These are phyloP conservation scores for Microdochium paspali DNA, from an alignment of 2,329 filamentous ascomycete genomes.

Conservation along the genomic window DNA sequence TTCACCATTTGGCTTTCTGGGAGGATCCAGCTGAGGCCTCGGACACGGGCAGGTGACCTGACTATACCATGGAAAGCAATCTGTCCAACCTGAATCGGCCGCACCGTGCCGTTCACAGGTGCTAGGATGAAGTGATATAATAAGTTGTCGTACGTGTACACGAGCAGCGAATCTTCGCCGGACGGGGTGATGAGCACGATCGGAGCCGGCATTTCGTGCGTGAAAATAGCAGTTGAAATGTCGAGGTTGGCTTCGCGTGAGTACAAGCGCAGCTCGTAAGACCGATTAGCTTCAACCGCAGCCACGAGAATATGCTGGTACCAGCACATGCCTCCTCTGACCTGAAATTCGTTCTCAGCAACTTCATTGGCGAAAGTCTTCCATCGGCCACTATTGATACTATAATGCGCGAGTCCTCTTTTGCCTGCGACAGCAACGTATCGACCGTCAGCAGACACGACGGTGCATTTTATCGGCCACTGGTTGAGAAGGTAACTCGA, in stretches of 20 bases:
- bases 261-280: constrained; percentile 83
- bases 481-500: constrained; percentile 78
- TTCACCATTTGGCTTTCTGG: constrained; percentile 83
- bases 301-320: constrained; percentile 92
- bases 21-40: constrained; percentile 90
- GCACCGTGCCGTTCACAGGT: constrained; percentile 56
- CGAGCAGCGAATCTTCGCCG: constrained; percentile 86
- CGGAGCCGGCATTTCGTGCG: constrained; percentile 69
- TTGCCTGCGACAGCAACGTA: constrained; percentile 96
- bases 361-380: constrained; percentile 80
- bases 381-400: constrained; percentile 88
- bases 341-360: constrained; percentile 82
- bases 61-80: constrained; percentile 97
- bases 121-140: constrained; percentile 92
- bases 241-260: constrained; percentile 78
- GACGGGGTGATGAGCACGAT: constrained; percentile 86
- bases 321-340: constrained; percentile 97
- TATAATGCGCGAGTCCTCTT: constrained; percentile 89
- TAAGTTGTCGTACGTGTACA: constrained; percentile 95
- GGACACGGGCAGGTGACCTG: constrained; percentile 80
- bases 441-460: constrained; percentile 83
- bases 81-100: constrained; percentile 87
- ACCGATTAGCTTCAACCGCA: constrained; percentile 76
- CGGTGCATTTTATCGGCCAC: constrained; percentile 83
- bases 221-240: constrained; percentile 61